Evolutionary conservation across 2,329 filamentous ascomycete species (phyloP), one percentile per base, ranked within the genome.

Genomic region (Aphanocladium album): DNA sequence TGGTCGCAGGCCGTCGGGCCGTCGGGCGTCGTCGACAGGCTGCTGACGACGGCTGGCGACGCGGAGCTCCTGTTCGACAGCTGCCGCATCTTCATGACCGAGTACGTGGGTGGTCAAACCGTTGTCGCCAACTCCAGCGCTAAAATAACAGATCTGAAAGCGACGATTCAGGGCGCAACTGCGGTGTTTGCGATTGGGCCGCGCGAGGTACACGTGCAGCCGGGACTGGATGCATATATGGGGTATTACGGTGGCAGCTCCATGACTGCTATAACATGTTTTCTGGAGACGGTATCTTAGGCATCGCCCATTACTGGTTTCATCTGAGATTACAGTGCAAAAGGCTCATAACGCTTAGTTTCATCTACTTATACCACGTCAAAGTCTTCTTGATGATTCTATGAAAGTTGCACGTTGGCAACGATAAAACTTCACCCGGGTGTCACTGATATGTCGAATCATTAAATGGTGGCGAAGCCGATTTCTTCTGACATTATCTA

Each of bases 121-220:
- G 23, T 47, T 17, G 7, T 47, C 11, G 25, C 25, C 12, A 5
- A 47, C 23, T 6, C 11, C 12, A 6, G 14, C 11, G 45, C 19
- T 3, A 23, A 23, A 12, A 5, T 30, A 9, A 9, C 11, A 1
- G 11, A 11, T 21, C 16, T 47, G 25, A 14, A 7, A 67, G 39
- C 21, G 33, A 43, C 30, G 16, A 21, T 63, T 12, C 19, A 27
- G 5, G 55, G 52, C 12, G 41, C 30, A 8, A 16, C 21, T 21
- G 14, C 21, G 3, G 50, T 63, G 41, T 52, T 54, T 25, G 62
- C 47, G 21, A 25, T 54, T 6, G 52, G 59, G 8, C 35, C 50
- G 16, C 54, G 35, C 1, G 62, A 63, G 27, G 62, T 52, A 8
- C 62, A 63, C 52, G 60, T 59, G 8, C 62, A 63, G 55, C 45